These are phyloP conservation scores for Biancaea sappan DNA, from an alignment of 306 rosid species.

Conservation along the genomic window DNA sequence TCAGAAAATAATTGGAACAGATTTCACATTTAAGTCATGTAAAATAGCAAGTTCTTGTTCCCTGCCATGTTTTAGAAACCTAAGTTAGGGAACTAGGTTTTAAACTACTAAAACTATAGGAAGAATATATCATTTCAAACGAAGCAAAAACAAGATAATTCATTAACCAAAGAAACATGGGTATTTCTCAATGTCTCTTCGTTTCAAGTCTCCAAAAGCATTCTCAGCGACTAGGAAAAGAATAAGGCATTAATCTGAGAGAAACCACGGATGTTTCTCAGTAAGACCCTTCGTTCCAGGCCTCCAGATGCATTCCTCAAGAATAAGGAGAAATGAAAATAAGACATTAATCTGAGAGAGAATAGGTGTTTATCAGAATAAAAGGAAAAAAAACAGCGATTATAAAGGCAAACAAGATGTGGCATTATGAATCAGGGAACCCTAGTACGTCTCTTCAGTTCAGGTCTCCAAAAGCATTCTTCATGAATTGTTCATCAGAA, in stretches of 20 bases:
- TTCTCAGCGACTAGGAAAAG: background rate
- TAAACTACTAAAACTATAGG: background rate
- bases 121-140: background rate
- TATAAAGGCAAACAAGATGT: background rate
- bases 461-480: conserved; percentile 53
- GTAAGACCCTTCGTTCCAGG: background rate
- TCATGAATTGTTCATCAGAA: conserved; percentile 38
- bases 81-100: background rate
- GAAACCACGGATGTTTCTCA: background rate
- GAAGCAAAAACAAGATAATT: background rate
- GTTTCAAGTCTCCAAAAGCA: background rate
- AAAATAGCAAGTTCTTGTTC: background rate
- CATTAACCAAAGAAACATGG: background rate
- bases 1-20: background rate
- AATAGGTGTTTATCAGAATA: background rate
- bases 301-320: background rate
- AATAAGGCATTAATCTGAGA: background rate
- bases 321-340: background rate
- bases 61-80: background rate
- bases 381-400: background rate
- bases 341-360: background rate
- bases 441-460: conserved; percentile 43
- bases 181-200: background rate
- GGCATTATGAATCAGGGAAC: background rate
- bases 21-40: background rate